Base-by-base conservation (phyloP, 2,329 filamentous ascomycete genomes). In the Neofusicoccum sp. region DNA sequence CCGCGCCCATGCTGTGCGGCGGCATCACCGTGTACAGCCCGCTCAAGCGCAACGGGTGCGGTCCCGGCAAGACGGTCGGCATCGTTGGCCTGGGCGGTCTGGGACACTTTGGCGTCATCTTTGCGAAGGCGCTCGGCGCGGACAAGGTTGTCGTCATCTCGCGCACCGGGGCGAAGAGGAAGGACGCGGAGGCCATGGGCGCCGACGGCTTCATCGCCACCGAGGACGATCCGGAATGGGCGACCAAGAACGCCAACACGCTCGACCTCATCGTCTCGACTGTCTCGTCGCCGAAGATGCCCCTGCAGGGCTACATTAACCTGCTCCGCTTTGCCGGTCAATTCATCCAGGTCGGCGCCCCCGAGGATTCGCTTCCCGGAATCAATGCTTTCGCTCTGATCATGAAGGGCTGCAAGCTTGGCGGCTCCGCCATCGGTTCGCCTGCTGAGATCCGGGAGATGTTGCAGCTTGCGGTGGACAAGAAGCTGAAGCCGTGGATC, bases 21-120 rank as follows among this genome's bases (percentile, higher is more conserved):
- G 90, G 91, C 1, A 81, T 93, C 58, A 95, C 90, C 0, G 83
- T 88, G 0, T 95, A 84, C 70, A 83, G 83, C 4, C 90, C 90
- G 0, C 75, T 95, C n/a, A 82, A 82, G 54, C 82, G 87, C 28
- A 85, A 89, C 36, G 85, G 84, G 1, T 82, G 85, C 36, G 89
- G 89, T 0, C 86, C 88, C 0, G 89, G 89, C 3, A 90, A 89
- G 72, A 80, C 75, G 3, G 87, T 93, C 0, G 89, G 86, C 0
- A 83, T 93, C 58, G 78, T 91, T 9, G 89, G 89, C 4, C 79
- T 93, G 11, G 89, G 89, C 7, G 89, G 89, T 0, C 75, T 92
- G 0, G 89, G 89, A 0, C 89, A 93, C 70, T 85, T 92, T 64
- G 90, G 84, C 0, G 71, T 93, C 12, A 78, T 90, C 63, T 91